Conservation (phyloP, 306 rosid genomes). For the Trichosanthes truncata region DNA sequence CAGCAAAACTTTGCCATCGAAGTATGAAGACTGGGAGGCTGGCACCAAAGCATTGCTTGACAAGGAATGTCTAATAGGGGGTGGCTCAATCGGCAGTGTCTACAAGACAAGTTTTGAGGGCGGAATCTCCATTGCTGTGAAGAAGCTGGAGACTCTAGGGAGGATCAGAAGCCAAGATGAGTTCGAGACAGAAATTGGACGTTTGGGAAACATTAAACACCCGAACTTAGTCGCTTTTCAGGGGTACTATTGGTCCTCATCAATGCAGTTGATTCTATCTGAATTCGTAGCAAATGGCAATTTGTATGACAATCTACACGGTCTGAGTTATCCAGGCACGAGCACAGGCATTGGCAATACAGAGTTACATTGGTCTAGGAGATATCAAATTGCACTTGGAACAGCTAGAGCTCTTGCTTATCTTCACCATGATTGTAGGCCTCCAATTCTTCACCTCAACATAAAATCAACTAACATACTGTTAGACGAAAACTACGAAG, state of each 20-base stretch:
- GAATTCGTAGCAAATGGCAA: conserved; percentile 84
- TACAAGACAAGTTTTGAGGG: conserved; percentile 78
- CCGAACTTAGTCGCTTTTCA: conserved; percentile 71
- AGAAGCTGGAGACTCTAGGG: conserved; percentile 88
- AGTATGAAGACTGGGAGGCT: conserved; percentile 98
- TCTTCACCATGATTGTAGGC: conserved; percentile 93
- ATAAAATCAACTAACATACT: conserved; percentile 86
- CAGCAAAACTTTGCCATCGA: conserved; percentile 90
- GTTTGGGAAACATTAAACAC: conserved; percentile 66
- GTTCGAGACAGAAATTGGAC: conserved; percentile 85
- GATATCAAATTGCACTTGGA: conserved; percentile 81
- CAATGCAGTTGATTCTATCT: conserved; percentile 85
- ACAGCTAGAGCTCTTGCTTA: conserved; percentile 79
- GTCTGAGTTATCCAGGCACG: conserved; percentile 60
- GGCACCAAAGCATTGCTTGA: conserved; percentile 91
- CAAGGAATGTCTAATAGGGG: conserved; percentile 85
- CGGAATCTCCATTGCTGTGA: conserved; percentile 87
- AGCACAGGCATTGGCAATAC: conserved; percentile 63
- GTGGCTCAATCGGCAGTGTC: conserved; percentile 84
- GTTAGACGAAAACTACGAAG: conserved; percentile 64
- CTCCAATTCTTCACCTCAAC: conserved; percentile 95
- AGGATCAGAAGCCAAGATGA: conserved; percentile 89
- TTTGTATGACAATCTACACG: conserved; percentile 78
- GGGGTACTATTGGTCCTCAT: conserved; percentile 93
- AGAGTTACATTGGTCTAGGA: conserved; percentile 64